A percentile compares a stretch with the other conserved stretches of the same genome.
These are phyloP conservation scores for Suillus bovinus DNA, from an alignment of 768 basidiomycete genomes.

Conservation along the genomic window DNA sequence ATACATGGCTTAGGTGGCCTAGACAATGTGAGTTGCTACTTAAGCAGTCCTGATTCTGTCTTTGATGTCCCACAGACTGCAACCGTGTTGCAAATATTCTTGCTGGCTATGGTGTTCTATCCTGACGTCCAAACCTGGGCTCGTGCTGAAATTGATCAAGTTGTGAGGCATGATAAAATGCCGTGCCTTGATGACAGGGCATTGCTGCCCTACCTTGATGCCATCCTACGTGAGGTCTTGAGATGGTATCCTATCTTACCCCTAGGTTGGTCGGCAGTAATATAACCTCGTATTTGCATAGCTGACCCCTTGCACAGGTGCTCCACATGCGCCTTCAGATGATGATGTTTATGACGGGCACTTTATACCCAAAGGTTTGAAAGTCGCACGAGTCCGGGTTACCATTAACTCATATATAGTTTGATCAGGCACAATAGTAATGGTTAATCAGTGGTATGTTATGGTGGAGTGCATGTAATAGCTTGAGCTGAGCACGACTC, in stretches of 20 bases:
- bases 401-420: not conserved
- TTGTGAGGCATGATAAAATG: slow-evolving; percentile 16
- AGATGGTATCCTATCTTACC: slow-evolving; percentile 25
- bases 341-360: too few relatives aligned
- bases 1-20: not conserved
- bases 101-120: slow-evolving; percentile 31
- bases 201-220: slow-evolving; percentile 24
- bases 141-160: slow-evolving; percentile 29
- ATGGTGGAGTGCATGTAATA: too few relatives aligned
- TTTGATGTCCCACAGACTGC: too few relatives aligned
- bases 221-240: slow-evolving; percentile 21
- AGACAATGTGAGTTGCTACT: slow-evolving; percentile 6
- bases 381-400: not conserved
- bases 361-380: slow-evolving; percentile 51
- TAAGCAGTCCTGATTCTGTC: not conserved
- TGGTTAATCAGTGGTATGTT: too few relatives aligned
- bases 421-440: not conserved
- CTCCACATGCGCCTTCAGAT: too few relatives aligned
- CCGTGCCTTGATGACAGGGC: too few relatives aligned
- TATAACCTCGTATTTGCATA: too few relatives aligned
- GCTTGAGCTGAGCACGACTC: too few relatives aligned
- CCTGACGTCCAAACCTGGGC: slow-evolving; percentile 28
- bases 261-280: slow-evolving; percentile 22
- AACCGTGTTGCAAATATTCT: slow-evolving; percentile 25
- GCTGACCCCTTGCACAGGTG: too few relatives aligned